Evolutionary conservation across 306 rosid genomes (phyloP).

Genomic region (Oxytropis ochrocephala): DNA sequence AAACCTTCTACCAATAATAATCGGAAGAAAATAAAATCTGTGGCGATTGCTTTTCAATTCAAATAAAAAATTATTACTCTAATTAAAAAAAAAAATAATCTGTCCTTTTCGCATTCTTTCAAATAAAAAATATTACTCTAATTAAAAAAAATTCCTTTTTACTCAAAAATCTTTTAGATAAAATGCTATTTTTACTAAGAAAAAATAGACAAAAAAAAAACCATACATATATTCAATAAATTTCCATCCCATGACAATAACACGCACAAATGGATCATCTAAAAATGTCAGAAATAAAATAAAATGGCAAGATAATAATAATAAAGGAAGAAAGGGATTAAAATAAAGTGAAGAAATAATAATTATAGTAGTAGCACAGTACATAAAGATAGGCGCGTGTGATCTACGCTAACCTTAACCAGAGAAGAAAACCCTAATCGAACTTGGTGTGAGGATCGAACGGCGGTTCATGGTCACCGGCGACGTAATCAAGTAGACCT

Average conservation of each 20-base stretch:
- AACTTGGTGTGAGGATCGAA: conserved; percentile 34
- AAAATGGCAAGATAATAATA: neutral
- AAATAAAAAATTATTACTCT: neutral
- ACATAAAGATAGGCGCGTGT: neutral
- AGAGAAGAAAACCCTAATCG: conserved; percentile 14
- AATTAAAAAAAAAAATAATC: neutral
- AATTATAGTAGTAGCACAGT: neutral
- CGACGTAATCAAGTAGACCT: conserved; percentile 73
- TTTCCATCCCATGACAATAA: too few species aligned
- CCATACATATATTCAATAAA: too few species aligned
- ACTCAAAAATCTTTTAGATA: neutral
- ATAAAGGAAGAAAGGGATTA: neutral
- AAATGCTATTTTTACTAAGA: too few species aligned
- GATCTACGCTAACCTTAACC: neutral
- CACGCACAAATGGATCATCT: neutral
- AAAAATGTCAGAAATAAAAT: neutral
- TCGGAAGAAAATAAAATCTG: too few species aligned
- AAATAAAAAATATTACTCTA: neutral
- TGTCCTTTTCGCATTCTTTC: neutral
- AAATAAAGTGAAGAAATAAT: neutral
- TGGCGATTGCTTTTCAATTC: neutral
- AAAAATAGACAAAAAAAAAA: too few species aligned
- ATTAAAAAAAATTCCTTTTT: neutral
- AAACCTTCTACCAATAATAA: too few species aligned
- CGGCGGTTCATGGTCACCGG: conserved; percentile 50